These are phyloP conservation scores for Diutina neorugosa DNA, from an alignment of 1,139 yeast genomes.

Conservation along the genomic window DNA sequence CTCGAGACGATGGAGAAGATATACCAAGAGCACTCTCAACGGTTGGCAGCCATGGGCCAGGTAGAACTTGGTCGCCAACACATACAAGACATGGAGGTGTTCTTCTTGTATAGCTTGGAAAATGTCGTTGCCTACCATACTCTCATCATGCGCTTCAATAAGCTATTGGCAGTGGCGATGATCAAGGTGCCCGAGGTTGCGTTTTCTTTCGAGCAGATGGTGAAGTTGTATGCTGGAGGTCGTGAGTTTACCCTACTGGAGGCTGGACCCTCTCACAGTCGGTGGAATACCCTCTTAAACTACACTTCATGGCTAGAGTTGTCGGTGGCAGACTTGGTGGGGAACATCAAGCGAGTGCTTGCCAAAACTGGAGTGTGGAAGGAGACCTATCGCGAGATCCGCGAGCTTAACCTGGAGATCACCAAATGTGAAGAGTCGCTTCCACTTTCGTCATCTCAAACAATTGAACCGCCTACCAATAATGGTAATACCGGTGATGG, in stretches of 20 bases:
- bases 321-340: slow-evolving; percentile 23
- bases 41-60: slow-evolving; percentile 11
- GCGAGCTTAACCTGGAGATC: slow-evolving; percentile 20
- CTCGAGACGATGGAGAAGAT: slow-evolving; percentile 21
- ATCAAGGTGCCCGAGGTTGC: slow-evolving; percentile 33
- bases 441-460: background rate
- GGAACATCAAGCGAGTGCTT: slow-evolving; percentile 25
- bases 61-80: slow-evolving; percentile 16
- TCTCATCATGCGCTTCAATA: slow-evolving; percentile 26
- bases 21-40: slow-evolving; percentile 5
- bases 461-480: background rate
- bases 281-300: slow-evolving; percentile 9
- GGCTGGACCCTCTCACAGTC: slow-evolving; percentile 8
- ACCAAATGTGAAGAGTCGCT: slow-evolving; percentile 13
- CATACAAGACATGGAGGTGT: slow-evolving; percentile 40
- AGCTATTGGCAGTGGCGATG: slow-evolving; percentile 29
- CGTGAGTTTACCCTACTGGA: slow-evolving; percentile 8
- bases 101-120: slow-evolving; percentile 38
- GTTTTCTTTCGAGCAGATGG: slow-evolving; percentile 9
- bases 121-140: slow-evolving; percentile 30
- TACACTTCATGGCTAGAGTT: slow-evolving; percentile 21
- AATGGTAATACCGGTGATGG: background rate
- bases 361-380: slow-evolving; percentile 41
- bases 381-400: slow-evolving; percentile 21
- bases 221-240: background rate